Evolutionary conservation across 495 filamentous ascomycete species (phyloP).

Genomic region (Lophiostoma macrostomum): DNA sequence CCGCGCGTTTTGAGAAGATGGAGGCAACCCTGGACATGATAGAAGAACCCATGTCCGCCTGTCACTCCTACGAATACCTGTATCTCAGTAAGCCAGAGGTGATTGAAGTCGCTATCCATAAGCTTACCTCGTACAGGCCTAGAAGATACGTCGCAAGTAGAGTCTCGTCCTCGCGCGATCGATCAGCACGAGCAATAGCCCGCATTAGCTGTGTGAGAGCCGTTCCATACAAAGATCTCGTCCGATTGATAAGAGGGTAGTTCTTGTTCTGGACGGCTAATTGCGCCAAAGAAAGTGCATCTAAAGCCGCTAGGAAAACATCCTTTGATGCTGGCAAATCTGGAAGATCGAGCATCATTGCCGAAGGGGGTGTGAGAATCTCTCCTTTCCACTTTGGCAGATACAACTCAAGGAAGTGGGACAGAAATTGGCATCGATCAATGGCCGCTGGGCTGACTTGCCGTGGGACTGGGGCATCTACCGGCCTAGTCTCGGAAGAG

Average conservation of each 20-base stretch:
- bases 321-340: neutral
- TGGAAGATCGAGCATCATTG: conserved; percentile 23
- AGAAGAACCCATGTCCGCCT: conserved; percentile 27
- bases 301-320: conserved; percentile 14
- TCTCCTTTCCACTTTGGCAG: conserved; percentile 13
- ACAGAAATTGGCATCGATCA: conserved; percentile 21
- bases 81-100: neutral
- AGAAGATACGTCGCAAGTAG: conserved; percentile 28
- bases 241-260: conserved; percentile 19
- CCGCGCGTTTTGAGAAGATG: conserved; percentile 20
- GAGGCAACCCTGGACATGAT: conserved; percentile 22
- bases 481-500: neutral
- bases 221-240: conserved; percentile 19
- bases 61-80: conserved; percentile 28
- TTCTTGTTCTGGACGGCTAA: conserved; percentile 20
- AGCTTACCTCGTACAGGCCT: conserved; percentile 22
- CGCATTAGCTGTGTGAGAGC: conserved; percentile 19
- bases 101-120: neutral
- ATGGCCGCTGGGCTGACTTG: conserved; percentile 19
- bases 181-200: neutral
- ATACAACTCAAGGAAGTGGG: conserved; percentile 16
- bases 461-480: conserved; percentile 12
- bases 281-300: conserved; percentile 24
- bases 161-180: conserved; percentile 19
- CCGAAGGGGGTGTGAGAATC: conserved; percentile 25